phyloP scores from a whole-genome alignment of 2,329 filamentous ascomycete genomes.

The Teratosphaeria epicoccoides region DNA sequence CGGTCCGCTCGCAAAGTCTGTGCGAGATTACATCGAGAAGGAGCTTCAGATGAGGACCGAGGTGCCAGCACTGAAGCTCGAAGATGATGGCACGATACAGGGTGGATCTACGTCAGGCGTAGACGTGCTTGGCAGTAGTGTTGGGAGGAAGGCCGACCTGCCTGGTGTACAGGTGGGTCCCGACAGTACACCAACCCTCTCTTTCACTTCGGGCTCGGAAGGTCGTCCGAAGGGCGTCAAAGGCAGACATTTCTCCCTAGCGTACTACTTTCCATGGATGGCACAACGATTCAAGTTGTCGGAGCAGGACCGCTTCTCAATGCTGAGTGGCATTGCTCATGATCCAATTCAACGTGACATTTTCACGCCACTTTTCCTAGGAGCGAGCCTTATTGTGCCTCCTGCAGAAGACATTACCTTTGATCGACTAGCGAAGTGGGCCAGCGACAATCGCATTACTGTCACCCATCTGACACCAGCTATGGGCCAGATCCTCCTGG shows the following conservation, averaged over 20 bases:
- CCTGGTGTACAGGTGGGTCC: conserved; percentile 74
- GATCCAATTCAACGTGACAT: conserved; percentile 60
- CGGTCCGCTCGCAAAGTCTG: conserved; percentile 51
- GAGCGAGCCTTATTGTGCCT: conserved; percentile 67
- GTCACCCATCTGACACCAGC: conserved; percentile 87
- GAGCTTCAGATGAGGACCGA: conserved; percentile 62
- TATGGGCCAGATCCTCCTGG: conserved; percentile 92
- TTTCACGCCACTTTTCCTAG: conserved; percentile 81
- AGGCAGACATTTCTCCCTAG: conserved; percentile 75
- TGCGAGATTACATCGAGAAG: conserved; percentile 57
- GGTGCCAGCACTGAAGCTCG: conserved; percentile 62
- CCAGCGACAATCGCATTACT: conserved; percentile 61
- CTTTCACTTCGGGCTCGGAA: conserved; percentile 55
- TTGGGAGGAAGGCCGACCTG: conserved; percentile 42
- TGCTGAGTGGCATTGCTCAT: conserved; percentile 76
- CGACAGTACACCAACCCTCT: conserved; percentile 67
- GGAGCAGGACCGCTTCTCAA: conserved; percentile 64
- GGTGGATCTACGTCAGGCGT: conserved; percentile 56
- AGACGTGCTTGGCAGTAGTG: conserved; percentile 54
- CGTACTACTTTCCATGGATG: conserved; percentile 93
- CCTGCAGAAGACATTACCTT: conserved; percentile 75
- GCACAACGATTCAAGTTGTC: conserved; percentile 66
- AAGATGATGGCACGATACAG: conserved; percentile 58
- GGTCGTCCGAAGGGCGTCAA: conserved; percentile 76
- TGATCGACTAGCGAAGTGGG: conserved; percentile 81